Base-by-base conservation (phyloP, 192 early-diverging fungal genomes). In the Coemansia sp. region DNA sequence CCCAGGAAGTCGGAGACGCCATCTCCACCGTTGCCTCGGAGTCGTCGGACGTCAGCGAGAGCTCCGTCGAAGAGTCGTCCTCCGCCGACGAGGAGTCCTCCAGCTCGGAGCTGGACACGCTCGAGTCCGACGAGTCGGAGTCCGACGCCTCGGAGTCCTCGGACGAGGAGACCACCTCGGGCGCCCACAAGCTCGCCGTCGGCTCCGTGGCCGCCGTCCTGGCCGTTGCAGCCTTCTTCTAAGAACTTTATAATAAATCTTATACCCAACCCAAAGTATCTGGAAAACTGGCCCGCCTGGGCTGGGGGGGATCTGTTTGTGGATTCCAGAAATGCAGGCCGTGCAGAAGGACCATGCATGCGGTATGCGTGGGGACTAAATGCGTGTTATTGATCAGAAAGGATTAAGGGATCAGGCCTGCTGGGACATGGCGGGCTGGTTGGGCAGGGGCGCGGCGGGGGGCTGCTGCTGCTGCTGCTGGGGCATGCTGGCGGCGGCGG, bases 151-250 rank as follows among this genome's bases (percentile, higher is more conserved):
- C n/a, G 32, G 30, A 12, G 17, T 21, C 34, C 31, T 15, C 39
- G 18, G 34, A 23, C 18, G 32, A 51, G 16, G 60, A 62, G 51
- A 47, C 51, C 39, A 6, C 40, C 40, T 11, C 48, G 16, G 48
- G 58, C 44, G 72, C 72, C 39, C 53, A 53, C 61, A 59, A 64
- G 61, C 40, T 64, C 42, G 62, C 48, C 51, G 47, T 61, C 58
- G 63, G 58, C 15, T 18, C 56, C 15, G 65, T 58, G n/a, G 72
- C 72, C 23, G 65, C 53, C 31, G 62, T 49, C 50, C 40, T 64
- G 31, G 72, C 59, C 39, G 61, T 53, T 44, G 72, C 72, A 32
- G 65, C 72, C 20, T 40, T 76, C 42, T 76, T 68, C 72, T 76
- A 69, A 68, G 49, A 6, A 3, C 15, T 28, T 17, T 21, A 15